Evolutionary conservation across 495 filamentous ascomycete genomes (phyloP).

Genomic region (Daldinia caldariorum): DNA sequence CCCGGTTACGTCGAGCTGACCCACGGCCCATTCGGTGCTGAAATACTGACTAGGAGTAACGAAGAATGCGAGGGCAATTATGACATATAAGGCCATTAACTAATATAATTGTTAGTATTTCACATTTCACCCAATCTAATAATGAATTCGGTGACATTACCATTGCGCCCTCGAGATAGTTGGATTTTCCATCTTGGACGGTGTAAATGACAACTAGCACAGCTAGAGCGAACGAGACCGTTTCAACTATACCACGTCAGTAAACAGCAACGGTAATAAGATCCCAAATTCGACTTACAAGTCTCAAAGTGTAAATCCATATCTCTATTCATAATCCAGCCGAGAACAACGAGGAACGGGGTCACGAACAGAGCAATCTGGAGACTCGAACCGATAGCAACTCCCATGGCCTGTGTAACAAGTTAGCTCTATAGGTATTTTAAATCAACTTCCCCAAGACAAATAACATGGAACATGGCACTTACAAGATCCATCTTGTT

Average conservation of each 20-base stretch:
- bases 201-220: constrained; percentile 92
- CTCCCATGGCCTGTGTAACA: constrained; percentile 75
- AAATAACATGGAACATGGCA: not conserved
- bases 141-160: constrained; percentile 59
- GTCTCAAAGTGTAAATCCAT: constrained; percentile 94
- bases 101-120: constrained; percentile 37
- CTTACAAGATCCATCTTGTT: constrained; percentile 90
- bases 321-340: constrained; percentile 79
- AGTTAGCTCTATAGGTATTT: constrained; percentile 17
- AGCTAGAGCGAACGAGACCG: constrained; percentile 89
- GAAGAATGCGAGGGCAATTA: constrained; percentile 89
- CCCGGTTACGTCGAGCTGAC: constrained; percentile 31
- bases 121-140: not conserved
- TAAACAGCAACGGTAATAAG: not conserved
- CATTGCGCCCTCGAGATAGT: constrained; percentile 95
- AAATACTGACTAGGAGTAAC: constrained; percentile 78
- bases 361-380: constrained; percentile 96
- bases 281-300: constrained; percentile 47
- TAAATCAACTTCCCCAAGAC: not conserved
- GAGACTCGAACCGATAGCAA: constrained; percentile 91
- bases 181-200: constrained; percentile 92
- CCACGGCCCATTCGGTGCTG: constrained; percentile 30
- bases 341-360: constrained; percentile 87
- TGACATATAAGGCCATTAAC: constrained; percentile 71
- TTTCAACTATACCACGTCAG: constrained; percentile 71